Base-by-base conservation (phyloP, 768 basidiomycete species). In the Lactarius tabidus region DNA sequence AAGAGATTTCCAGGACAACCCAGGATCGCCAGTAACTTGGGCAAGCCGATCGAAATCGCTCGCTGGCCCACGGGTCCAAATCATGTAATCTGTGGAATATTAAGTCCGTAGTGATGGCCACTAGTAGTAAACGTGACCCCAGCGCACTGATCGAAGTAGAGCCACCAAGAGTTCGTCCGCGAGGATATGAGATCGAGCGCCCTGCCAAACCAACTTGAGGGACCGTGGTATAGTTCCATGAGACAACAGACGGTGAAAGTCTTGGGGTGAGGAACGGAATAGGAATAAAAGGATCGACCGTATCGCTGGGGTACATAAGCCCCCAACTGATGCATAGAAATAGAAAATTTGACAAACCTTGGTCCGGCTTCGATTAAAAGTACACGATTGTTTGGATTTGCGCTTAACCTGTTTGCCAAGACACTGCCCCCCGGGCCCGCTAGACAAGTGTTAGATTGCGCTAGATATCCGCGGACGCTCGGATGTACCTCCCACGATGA, bases 161-260 rank as follows among this genome's bases (percentile, higher is more conserved):
- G 4, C 70, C 71, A 15, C 71, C 71, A 2, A 71, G 56, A 6
- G 62, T 38, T 7, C 48, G 41, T 38, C 71, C 71, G 29, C 71
- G 62, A 26, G 71, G 67, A 35, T 70, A 71, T n/a, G 48, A 36
- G 17, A 71, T 35, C 14, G 57, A 20, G 9, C 71, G 39, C 18
- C 59, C 57, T 33, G 53, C 35, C 45, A 69, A 53, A 17, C 65
- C 68, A 1, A 59, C 6, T 39, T 70, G 71, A 6, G 65, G 55
- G 23, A 60, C 60, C 1, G 70, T 70, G 17, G 70, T 70, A 48
- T 67, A 70, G 56, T 71, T 71, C 71, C 70, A 71, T 48, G 61
- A 54, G 17, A 66, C 48, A 45, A 58, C 26, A 23, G 67, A 62
- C 29, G 65, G 60, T 15, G 60, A 26, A 14, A 66, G 60, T 18